A percentile compares a stretch with the other conserved stretches of the same genome.
Evolutionary conservation across 2,329 filamentous ascomycete species (phyloP).

Genomic region (Botrytis squamosa): DNA sequence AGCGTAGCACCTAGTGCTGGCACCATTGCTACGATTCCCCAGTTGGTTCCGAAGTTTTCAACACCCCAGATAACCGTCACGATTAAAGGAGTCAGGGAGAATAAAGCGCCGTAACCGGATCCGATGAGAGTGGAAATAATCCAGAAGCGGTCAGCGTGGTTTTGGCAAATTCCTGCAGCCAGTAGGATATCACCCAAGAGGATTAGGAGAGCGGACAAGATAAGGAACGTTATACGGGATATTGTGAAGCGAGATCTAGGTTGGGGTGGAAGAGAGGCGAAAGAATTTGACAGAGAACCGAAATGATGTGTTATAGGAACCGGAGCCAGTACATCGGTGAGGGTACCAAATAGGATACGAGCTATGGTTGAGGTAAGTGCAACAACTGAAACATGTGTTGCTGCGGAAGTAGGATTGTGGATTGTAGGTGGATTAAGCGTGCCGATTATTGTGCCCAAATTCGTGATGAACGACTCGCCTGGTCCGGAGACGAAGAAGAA

Average conservation of each 20-base stretch:
- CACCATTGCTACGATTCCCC: constrained; percentile 90
- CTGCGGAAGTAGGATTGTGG: constrained; percentile 56
- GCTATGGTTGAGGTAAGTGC: constrained; percentile 88
- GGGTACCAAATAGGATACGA: constrained; percentile 81
- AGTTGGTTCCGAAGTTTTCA: constrained; percentile 98
- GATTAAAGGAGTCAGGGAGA: constrained; percentile 85
- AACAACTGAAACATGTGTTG: constrained; percentile 91
- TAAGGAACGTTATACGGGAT: constrained; percentile 77
- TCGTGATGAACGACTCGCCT: constrained; percentile 98
- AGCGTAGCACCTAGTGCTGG: constrained; percentile 84
- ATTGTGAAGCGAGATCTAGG: constrained; percentile 52
- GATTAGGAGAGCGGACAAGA: constrained; percentile 71
- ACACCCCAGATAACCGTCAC: constrained; percentile 98
- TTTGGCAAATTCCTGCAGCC: constrained; percentile 71
- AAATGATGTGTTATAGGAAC: constrained; percentile 43
- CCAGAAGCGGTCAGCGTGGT: constrained; percentile 78
- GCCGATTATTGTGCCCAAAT: constrained; percentile 88
- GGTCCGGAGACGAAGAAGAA: constrained; percentile 80
- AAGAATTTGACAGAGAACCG: constrained; percentile 33
- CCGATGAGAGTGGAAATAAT: constrained; percentile 81
- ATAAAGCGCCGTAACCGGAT: constrained; percentile 88
- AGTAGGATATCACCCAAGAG: constrained; percentile 75
- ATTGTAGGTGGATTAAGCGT: constrained; percentile 67
- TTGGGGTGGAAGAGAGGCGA: constrained; percentile 41
- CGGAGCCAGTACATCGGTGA: constrained; percentile 84